Conservation (phyloP, 371 early-diverging fungal species). For the Synchytrium microbalum region DNA sequence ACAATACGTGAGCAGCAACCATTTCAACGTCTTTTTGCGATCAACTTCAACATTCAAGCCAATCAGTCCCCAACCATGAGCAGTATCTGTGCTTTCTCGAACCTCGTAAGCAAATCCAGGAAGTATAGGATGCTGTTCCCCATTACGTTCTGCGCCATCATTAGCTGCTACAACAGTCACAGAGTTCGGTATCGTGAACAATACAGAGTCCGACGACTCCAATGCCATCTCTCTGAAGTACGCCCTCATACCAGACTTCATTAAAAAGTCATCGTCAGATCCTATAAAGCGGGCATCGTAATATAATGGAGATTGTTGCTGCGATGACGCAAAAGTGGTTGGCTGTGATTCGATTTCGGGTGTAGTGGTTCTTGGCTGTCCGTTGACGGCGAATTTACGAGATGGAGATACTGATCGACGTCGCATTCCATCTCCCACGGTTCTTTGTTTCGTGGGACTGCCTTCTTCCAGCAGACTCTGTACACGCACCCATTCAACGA, state of each 20-base stretch:
- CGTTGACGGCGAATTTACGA: background rate
- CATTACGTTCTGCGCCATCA: constrained; percentile 8
- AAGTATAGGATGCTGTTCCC: constrained; percentile 35
- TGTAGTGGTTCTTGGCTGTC: background rate
- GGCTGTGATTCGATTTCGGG: background rate
- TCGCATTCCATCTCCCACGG: background rate
- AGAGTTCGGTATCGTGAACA: constrained; percentile 39
- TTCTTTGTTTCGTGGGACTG: background rate
- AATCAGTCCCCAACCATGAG: constrained; percentile 1
- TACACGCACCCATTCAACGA: background rate
- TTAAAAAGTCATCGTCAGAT: constrained; percentile 74
- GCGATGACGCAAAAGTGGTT: background rate
- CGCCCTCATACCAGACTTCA: constrained; percentile 54
- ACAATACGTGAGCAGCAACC: constrained; percentile 25
- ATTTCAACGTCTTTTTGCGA: constrained; percentile 19
- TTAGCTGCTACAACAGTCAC: constrained; percentile 10
- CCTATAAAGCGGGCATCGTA: constrained; percentile 40
- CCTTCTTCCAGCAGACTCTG: background rate
- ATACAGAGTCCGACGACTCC: constrained; percentile 58
- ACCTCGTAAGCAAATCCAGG: constrained; percentile 20
- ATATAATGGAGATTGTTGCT: background rate
- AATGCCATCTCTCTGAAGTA: constrained; percentile 64
- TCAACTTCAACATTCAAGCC: background rate
- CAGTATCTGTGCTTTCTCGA: constrained; percentile 3
- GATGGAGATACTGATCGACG: background rate